These are phyloP conservation scores for Mycena pura DNA, from an alignment of 768 basidiomycete genomes.

Conservation along the genomic window DNA sequence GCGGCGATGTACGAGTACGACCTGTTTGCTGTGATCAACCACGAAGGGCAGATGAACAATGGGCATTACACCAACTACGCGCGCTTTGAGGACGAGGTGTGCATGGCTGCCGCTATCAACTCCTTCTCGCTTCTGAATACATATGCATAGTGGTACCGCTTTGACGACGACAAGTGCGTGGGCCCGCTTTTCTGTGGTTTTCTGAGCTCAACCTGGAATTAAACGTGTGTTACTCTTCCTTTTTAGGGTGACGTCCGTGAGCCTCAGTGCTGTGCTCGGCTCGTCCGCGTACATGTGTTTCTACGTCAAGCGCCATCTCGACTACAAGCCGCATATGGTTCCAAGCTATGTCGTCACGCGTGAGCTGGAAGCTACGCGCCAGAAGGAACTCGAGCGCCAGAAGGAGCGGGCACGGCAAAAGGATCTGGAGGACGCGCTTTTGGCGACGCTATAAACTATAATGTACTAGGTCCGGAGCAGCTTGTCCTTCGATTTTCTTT, in stretches of 20 bases:
- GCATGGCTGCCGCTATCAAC: constrained; percentile 27
- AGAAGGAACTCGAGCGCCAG: constrained; percentile 48
- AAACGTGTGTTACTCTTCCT: background rate
- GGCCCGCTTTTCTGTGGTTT: background rate
- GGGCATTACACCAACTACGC: constrained; percentile 94
- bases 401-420: constrained; percentile 13
- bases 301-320: constrained; percentile 89
- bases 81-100: constrained; percentile 82
- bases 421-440: constrained; percentile 15
- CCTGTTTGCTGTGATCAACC: constrained; percentile 91
- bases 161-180: constrained; percentile 90
- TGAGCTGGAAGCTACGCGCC: constrained; percentile 63
- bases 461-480: no score
- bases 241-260: constrained; percentile 75
- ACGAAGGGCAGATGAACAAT: constrained; percentile 93
- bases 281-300: constrained; percentile 95
- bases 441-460: constrained; percentile 12
- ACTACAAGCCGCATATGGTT: constrained; percentile 75
- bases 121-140: background rate
- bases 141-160: constrained; percentile 80
- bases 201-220: constrained; percentile 11
- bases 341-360: constrained; percentile 72
- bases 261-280: constrained; percentile 66
- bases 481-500: no score
- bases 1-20: constrained; percentile 86